Evolutionary conservation across 2,329 filamentous ascomycete species (phyloP).

Genomic region (Colletotrichum tofieldiae): DNA sequence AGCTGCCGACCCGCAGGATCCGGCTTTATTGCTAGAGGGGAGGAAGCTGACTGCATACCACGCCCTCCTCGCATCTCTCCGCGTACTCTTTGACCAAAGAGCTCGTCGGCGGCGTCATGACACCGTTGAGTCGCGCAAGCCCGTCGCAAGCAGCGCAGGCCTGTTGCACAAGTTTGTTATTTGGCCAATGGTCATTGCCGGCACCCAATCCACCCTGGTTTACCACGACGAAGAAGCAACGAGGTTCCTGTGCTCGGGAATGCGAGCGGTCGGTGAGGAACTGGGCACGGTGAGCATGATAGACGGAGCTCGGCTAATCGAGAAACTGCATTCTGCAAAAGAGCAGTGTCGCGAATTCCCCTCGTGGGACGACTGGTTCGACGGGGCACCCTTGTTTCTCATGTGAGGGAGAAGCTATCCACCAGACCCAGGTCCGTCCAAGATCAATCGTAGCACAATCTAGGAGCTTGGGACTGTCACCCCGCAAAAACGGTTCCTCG

Average conservation of each 20-base stretch:
- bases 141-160: slow-evolving; percentile 13
- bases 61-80: not conserved
- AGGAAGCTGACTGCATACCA: not conserved
- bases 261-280: slow-evolving; percentile 24
- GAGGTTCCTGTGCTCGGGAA: slow-evolving; percentile 9
- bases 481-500: slow-evolving; percentile 7
- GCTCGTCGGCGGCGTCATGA: not conserved
- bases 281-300: slow-evolving; percentile 32
- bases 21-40: not conserved
- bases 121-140: not conserved
- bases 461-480: slow-evolving; percentile 9
- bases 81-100: slow-evolving; percentile 23
- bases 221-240: slow-evolving; percentile 5
- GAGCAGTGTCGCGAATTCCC: not conserved
- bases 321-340: not conserved
- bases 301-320: slow-evolving; percentile 31
- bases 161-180: slow-evolving; percentile 29
- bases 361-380: slow-evolving; percentile 23
- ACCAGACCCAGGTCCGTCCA: slow-evolving; percentile 13
- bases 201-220: slow-evolving; percentile 22
- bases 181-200: slow-evolving; percentile 23
- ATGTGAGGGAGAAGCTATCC: slow-evolving; percentile 10
- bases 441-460: not conserved
- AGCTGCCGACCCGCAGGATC: not conserved
- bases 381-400: slow-evolving; percentile 33